phyloP scores from a whole-genome alignment of 306 rosid species.

The Carpinus fangiana region DNA sequence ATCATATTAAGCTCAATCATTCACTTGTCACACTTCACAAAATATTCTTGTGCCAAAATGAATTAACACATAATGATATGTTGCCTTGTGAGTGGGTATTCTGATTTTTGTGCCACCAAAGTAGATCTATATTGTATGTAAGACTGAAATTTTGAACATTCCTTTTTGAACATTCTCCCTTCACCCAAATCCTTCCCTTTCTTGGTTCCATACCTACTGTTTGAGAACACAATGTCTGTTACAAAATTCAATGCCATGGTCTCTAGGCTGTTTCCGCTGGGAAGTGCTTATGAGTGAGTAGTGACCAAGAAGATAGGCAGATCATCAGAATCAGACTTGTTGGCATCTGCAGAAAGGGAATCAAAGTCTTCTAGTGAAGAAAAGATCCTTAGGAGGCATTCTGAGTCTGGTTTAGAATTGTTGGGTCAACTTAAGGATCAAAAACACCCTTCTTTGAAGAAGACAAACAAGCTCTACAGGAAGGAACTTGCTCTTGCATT shows the following conservation, averaged over 20 bases:
- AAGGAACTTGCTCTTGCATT: constrained; percentile 93
- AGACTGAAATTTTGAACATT: too few relatives aligned
- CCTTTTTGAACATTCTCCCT: constrained; percentile 90
- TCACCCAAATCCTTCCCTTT: constrained; percentile 96
- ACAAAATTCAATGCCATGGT: constrained; percentile 99
- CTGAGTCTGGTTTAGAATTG: constrained; percentile 80
- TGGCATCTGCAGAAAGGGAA: constrained; percentile 79
- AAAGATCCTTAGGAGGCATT: constrained; percentile 70
- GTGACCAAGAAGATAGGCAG: constrained; percentile 98
- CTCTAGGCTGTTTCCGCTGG: constrained; percentile 89
- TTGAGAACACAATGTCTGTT: constrained; percentile 99
- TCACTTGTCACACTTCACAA: too few relatives aligned
- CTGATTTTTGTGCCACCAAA: too few relatives aligned
- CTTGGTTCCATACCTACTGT: constrained; percentile 85
- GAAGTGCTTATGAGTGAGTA: constrained; percentile 97
- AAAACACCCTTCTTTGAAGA: constrained; percentile 51
- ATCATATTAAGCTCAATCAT: too few relatives aligned
- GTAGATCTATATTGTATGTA: too few relatives aligned
- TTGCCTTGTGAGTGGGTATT: too few relatives aligned
- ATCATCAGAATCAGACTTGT: constrained; percentile 85
- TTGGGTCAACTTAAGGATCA: constrained; percentile 62
- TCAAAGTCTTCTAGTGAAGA: constrained; percentile 68
- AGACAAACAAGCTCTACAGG: constrained; percentile 76
- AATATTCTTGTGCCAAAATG: too few relatives aligned
- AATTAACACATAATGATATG: too few relatives aligned